Conservation (phyloP, 2,329 filamentous ascomycete genomes). For the Neodidymelliopsis sp. region DNA sequence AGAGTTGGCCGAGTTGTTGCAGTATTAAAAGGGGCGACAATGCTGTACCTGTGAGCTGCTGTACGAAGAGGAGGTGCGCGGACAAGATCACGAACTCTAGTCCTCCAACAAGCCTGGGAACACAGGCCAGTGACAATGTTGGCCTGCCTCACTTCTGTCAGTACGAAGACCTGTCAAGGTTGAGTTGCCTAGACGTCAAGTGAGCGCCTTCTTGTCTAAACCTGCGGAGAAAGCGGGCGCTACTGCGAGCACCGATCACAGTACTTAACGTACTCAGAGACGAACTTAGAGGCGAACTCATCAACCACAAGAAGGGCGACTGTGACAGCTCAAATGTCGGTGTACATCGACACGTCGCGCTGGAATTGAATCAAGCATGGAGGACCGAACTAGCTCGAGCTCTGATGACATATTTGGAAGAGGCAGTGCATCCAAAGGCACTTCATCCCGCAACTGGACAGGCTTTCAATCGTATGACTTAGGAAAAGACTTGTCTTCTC, state of each 20-base stretch:
- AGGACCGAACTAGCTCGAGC: not conserved
- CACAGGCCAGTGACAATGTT: not conserved
- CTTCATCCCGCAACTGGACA: not conserved
- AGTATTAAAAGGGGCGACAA: not conserved
- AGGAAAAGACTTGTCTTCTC: no score
- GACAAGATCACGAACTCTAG: not conserved
- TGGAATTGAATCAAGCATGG: not conserved
- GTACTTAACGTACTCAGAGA: not conserved
- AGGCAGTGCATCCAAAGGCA: not conserved
- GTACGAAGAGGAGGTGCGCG: not conserved
- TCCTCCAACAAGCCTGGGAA: not conserved
- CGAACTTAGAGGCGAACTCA: not conserved
- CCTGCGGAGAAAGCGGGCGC: not conserved
- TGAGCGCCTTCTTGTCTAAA: not conserved
- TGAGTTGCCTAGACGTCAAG: not conserved
- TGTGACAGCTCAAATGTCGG: no score
- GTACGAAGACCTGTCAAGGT: not conserved
- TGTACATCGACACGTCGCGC: not conserved
- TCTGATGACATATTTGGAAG: not conserved
- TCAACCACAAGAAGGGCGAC: not conserved
- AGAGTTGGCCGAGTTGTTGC: not conserved
- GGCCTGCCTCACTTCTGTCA: not conserved
- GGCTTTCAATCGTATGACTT: no score
- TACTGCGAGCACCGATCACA: not conserved
- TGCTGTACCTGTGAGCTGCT: not conserved